Evolutionary conservation across 441 rosid genomes (phyloP).

Genomic region (Macaranga tanarius): DNA sequence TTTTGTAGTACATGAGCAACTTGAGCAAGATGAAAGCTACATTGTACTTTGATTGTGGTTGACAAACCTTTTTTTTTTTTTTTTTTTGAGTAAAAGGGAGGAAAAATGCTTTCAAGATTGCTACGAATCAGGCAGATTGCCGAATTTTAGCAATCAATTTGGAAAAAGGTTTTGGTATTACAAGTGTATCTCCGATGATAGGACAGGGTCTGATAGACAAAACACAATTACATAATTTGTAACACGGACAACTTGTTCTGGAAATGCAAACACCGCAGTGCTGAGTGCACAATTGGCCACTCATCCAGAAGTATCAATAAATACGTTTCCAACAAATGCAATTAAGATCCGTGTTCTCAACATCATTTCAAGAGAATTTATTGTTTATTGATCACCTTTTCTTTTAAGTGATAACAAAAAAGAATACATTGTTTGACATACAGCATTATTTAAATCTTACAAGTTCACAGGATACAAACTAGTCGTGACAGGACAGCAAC

Average conservation of each 20-base stretch:
- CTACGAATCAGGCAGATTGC: not conserved
- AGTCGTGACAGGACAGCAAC: not conserved
- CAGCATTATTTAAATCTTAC: not conserved
- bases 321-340: not conserved
- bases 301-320: constrained; percentile 2
- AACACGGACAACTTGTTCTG: not conserved
- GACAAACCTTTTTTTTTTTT: too few relatives aligned
- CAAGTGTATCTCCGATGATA: too few relatives aligned
- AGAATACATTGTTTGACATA: not conserved
- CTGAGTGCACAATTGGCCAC: not conserved
- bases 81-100: too few relatives aligned
- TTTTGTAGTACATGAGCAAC: constrained; percentile 39
- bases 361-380: not conserved
- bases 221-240: too few relatives aligned
- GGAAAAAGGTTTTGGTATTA: too few relatives aligned
- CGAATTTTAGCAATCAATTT: not conserved
- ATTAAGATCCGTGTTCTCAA: not conserved
- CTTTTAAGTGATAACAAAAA: not conserved
- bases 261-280: not conserved
- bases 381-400: not conserved
- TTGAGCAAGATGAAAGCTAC: not conserved
- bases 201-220: too few relatives aligned
- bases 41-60: not conserved
- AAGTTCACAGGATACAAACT: not conserved
- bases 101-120: too few relatives aligned